Base-by-base conservation (phyloP, 805 yeast genomes). In the Cyberlindnera bimundalis region DNA sequence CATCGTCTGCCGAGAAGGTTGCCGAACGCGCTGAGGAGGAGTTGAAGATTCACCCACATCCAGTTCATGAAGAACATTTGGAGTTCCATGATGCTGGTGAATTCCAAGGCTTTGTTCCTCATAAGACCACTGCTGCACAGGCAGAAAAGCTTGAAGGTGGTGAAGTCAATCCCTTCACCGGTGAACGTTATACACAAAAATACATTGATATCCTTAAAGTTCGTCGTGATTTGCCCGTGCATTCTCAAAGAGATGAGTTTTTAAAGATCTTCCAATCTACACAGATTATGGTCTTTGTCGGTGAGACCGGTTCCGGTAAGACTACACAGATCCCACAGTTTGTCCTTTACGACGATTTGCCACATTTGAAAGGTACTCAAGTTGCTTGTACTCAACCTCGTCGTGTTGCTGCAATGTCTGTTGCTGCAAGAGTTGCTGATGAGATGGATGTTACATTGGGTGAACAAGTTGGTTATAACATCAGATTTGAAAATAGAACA, bases 221-320 rank as follows among this genome's bases (percentile, higher is more conserved):
- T 19, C 78, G 99, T 65, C 76, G 95, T 51, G 84, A 86, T 47
- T 72, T 93, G 46, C 99, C 99, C 2, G 98, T 93, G 16, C 96
- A 91, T 65, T 79, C 89, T 21, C 96, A 93, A 65, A 75, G 98
- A 60, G 84, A 79, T 39, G 96, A 91, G 65, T 93, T 93, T 61
- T 73, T 93, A 43, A 72, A 74, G 49, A 79, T 86, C 43, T 93
- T 84, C 65, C 98, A 91, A 48, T 67, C 74, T 16, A 80, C 91
- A 28, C 99, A 91, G 66, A 85, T 91, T 60, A 84, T 93, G 95
- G 98, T 91, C 27, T 88, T 93, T 64, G 98, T 93, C 38, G 99
- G 99, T 71, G 99, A 91, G 62, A 91, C 99, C 5, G 99, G 99
- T 69, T 88, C 96, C 23, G 99, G 99, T 77, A 91, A 91, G 65